phyloP scores from a whole-genome alignment of 805 yeast species.

The Nakazawaea holstii region DNA sequence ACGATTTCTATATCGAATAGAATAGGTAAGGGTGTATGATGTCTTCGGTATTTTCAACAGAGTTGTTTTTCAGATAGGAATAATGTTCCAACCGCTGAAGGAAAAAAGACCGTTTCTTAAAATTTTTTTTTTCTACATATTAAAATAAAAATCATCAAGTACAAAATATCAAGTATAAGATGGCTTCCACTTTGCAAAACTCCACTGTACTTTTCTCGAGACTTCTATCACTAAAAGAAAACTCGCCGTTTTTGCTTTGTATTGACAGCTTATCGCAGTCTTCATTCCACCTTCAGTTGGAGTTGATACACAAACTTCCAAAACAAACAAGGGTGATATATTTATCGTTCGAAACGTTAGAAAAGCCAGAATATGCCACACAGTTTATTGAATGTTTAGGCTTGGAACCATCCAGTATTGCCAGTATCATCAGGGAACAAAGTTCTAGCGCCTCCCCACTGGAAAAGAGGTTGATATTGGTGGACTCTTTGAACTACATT shows the following conservation, averaged over 20 bases:
- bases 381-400: constrained; percentile 42
- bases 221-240: constrained; percentile 63
- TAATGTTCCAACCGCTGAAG: too few species aligned
- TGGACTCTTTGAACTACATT: constrained; percentile 68
- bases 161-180: neutral
- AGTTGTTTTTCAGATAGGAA: too few species aligned
- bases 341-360: constrained; percentile 64
- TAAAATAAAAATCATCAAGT: neutral
- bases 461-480: constrained; percentile 39
- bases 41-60: too few species aligned
- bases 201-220: constrained; percentile 59
- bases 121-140: too few species aligned
- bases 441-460: constrained; percentile 2
- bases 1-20: neutral
- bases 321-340: constrained; percentile 36
- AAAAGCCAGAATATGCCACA: constrained; percentile 43
- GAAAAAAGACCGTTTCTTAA: too few species aligned
- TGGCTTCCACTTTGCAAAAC: constrained; percentile 10
- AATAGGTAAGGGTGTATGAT: too few species aligned
- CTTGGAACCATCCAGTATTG: constrained; percentile 11
- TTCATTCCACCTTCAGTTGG: constrained; percentile 48
- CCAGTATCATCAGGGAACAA: constrained; percentile 3
- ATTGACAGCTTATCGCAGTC: constrained; percentile 72
- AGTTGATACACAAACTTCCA: constrained; percentile 42
- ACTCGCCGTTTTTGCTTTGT: constrained; percentile 65